A percentile compares a stretch with the other conserved stretches of the same genome.
Evolutionary conservation across 768 basidiomycete genomes (phyloP).

Genomic region (Chiua virens): DNA sequence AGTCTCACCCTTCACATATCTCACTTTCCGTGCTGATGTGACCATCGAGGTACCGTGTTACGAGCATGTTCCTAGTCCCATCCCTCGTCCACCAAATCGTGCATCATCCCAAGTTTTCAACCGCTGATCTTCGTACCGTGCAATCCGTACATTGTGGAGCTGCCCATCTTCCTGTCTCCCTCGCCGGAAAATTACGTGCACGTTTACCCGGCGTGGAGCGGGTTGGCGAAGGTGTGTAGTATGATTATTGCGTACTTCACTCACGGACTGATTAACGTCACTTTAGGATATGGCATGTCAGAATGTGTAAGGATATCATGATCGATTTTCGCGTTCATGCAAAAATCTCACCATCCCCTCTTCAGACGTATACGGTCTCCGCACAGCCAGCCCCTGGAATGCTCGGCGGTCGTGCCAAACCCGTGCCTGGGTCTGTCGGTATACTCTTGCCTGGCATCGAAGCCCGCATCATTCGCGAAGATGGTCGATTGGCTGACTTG

Average conservation of each 20-base stretch:
- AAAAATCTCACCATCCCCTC: background rate
- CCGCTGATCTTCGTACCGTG: slow-evolving; percentile 55
- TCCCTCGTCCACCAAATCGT: slow-evolving; percentile 67
- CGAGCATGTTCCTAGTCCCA: slow-evolving; percentile 53
- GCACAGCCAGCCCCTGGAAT: slow-evolving; percentile 44
- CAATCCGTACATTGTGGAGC: slow-evolving; percentile 50
- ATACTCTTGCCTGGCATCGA: slow-evolving; percentile 64
- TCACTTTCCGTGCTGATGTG: background rate
- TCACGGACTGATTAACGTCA: slow-evolving; percentile 2
- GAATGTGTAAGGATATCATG: slow-evolving; percentile 50
- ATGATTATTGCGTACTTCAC: background rate
- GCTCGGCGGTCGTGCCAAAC: slow-evolving; percentile 43
- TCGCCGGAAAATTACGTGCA: slow-evolving; percentile 41
- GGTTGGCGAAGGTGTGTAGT: slow-evolving; percentile 46
- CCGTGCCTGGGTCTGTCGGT: slow-evolving; percentile 48
- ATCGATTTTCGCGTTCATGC: background rate
- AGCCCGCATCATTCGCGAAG: slow-evolving; percentile 58
- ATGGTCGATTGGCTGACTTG: slow-evolving; percentile 51
- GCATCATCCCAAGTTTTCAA: slow-evolving; percentile 45
- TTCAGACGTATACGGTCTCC: slow-evolving; percentile 56
- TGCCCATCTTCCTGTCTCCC: slow-evolving; percentile 64
- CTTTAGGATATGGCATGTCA: slow-evolving; percentile 68
- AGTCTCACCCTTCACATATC: no score
- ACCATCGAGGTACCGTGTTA: slow-evolving; percentile 51
- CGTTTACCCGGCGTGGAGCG: slow-evolving; percentile 36